These are phyloP conservation scores for Biscogniauxia marginata DNA, from an alignment of 2,329 filamentous ascomycete genomes.

Conservation along the genomic window DNA sequence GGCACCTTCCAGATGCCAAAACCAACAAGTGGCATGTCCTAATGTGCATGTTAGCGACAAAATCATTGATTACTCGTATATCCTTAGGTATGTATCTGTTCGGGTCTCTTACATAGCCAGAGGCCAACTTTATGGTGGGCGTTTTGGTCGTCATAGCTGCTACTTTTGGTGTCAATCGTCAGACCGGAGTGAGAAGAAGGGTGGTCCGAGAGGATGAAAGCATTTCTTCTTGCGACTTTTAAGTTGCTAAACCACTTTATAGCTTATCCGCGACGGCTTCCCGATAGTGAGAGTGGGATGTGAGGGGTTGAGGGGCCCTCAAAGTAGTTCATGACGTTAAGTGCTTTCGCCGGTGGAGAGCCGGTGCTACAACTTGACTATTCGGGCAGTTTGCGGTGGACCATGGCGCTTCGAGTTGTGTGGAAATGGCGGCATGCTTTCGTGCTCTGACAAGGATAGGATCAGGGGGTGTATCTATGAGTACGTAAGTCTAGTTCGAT, in stretches of 20 bases:
- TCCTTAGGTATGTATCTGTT: neutral
- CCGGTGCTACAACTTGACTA: slow-evolving; percentile 15
- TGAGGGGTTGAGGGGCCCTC: slow-evolving; percentile 13
- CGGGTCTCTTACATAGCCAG: slow-evolving; percentile 35
- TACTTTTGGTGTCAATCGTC: neutral
- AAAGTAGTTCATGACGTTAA: slow-evolving; percentile 16
- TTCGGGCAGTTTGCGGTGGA: slow-evolving; percentile 4
- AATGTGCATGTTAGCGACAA: slow-evolving; percentile 12
- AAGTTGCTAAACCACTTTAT: too few species aligned
- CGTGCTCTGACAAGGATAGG: too few species aligned
- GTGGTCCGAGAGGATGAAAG: too few species aligned
- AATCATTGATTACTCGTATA: neutral
- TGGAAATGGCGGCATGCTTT: too few species aligned
- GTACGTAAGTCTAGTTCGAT: too few species aligned
- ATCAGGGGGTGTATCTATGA: neutral
- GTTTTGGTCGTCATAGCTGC: slow-evolving; percentile 24
- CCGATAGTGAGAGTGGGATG: slow-evolving; percentile 5
- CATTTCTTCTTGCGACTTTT: too few species aligned
- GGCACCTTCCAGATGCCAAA: slow-evolving; percentile 43
- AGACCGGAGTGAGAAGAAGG: too few species aligned
- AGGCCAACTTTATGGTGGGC: slow-evolving; percentile 35
- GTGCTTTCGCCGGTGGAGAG: slow-evolving; percentile 10
- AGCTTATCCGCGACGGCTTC: neutral
- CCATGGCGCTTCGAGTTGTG: neutral
- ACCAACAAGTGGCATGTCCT: slow-evolving; percentile 41